Base-by-base conservation (phyloP, 345 rosid species). In the Populus tremula region DNA sequence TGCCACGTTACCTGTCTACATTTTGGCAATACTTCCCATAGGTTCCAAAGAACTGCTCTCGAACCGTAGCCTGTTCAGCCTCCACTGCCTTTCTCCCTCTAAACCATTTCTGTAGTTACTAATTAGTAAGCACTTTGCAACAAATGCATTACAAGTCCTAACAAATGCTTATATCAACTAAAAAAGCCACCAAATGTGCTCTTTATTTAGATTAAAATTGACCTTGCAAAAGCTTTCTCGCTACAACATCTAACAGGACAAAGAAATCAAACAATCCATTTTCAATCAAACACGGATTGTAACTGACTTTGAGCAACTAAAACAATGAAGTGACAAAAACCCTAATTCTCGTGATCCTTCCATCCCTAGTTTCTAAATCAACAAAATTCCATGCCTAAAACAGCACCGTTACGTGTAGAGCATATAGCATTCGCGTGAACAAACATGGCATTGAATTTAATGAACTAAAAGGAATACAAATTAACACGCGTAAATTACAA, bases 61-160 rank as follows among this genome's bases (percentile, higher is more conserved):
- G 90, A 76, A 87, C 90, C 85, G 84, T 85, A n/a, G 84, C 67
- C 67, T 78, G 93, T 83, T 88, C 97, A 78, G 81, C 90, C 78
- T 87, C 87, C 88, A 86, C 78, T 50, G 82, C 90, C 84, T 86
- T 92, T 84, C 93, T 88, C 65, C 99, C 98, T 91, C 99, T 91
- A 86, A 86, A 96, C 93, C 88, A 90, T 96, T 92, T 96, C 99
- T 96, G 97, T 76, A 87, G 69, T 78, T 50, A 82, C 73, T 78
- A 82, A 77, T 67, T 47, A 83, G 80, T 90, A 79, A 88, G 81
- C 72, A 86, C 64, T 69, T 79, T 74, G 81, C 77, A 78, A 59
- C 64, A 59, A 23, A n/a, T 9, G 29, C 64, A 59, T 59, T 59
- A n/a, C 62, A 59, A 59, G 14, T 59, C 10, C 64, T 59, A 23